Evolutionary conservation across 179 eudicot species (phyloP), one percentile per base, ranked within the genome.

Genomic region (Spinacia oleracea): DNA sequence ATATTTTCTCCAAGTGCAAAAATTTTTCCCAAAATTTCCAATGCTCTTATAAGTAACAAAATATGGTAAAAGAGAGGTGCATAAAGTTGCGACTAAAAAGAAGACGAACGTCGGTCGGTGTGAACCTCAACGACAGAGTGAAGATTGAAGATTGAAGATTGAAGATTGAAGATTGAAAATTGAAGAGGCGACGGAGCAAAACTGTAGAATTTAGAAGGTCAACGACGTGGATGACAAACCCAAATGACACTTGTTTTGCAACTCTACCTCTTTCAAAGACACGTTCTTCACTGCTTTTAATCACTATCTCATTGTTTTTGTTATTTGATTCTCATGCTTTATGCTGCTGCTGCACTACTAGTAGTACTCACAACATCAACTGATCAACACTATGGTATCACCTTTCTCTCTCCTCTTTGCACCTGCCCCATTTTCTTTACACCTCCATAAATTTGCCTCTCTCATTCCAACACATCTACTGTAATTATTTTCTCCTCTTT

Each of bases 351-450:
- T 42, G 10, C 12, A 16, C 70, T 7, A 6, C 3, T 34, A 7
- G 5, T 14, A 34, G 0, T 7, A 4, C 12, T 6, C 21, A 0
- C 23, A 53, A 16, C 65, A 27, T 7, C 10, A 23, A 58, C 63
- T n/a, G n/a, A 58, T 15, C 51, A 51, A 34, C 12, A 60, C 48
- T 11, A 50, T 79, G 83, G 87, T 84, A 64, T n/a, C 55, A 32
- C 51, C 75, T 79, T 60, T 72, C 58, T 76, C 73, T 48, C 71
- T 73, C 34, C 40, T 35, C 43, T 51, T 51, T 72, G 27, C 81
- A 60, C 63, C 12, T 3, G 8, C 64, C 50, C 35, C 45, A 21
- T 1, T 60, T 70, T 45, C 10, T 43, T 45, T 38, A 9, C 71
- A 32, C 42, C 67, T 40, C 32, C 76, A 55, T 38, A 74, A 72